These are phyloP conservation scores for Saccharomyces pastorianus DNA, from an alignment of 1,139 yeast species.

Conservation along the genomic window DNA sequence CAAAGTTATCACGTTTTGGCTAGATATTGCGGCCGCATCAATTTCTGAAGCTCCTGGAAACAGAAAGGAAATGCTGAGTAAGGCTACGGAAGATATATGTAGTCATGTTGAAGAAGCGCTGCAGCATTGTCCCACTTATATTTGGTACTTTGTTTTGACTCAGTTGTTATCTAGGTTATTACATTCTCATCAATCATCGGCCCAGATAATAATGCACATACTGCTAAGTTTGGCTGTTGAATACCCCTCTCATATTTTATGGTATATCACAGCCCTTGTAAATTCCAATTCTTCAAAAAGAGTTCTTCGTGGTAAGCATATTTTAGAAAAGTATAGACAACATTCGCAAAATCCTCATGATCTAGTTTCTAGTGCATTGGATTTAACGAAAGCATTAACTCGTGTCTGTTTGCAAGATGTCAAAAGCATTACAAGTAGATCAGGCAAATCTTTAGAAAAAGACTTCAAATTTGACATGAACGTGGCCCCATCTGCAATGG, in stretches of 20 bases:
- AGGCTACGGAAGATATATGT: constrained; percentile 25
- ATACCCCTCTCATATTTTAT: constrained; percentile 77
- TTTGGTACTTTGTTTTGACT: constrained; percentile 81
- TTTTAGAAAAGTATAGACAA: constrained; percentile 31
- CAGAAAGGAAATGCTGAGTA: constrained; percentile 26
- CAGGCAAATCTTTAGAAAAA: constrained; percentile 35
- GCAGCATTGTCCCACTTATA: constrained; percentile 47
- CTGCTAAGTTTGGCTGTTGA: constrained; percentile 48
- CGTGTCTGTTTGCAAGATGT: constrained; percentile 28
- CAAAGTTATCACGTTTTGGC: constrained; percentile 82
- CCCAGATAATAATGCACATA: constrained; percentile 47
- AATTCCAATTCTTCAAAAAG: constrained; percentile 59
- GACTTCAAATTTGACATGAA: constrained; percentile 43
- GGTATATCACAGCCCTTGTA: constrained; percentile 73
- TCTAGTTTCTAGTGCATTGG: constrained; percentile 16
- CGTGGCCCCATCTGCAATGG: constrained; percentile 55
- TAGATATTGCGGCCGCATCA: constrained; percentile 59
- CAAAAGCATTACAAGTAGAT: constrained; percentile 25
- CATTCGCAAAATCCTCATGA: constrained; percentile 9
- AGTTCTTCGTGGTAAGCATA: constrained; percentile 43
- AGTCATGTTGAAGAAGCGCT: constrained; percentile 44
- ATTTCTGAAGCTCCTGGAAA: constrained; percentile 13
- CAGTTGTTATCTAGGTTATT: constrained; percentile 76
- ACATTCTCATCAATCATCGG: constrained; percentile 54
- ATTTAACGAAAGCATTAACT: constrained; percentile 25